Base-by-base conservation (phyloP, 495 filamentous ascomycete species). In the Lindgomyces ingoldianus region DNA sequence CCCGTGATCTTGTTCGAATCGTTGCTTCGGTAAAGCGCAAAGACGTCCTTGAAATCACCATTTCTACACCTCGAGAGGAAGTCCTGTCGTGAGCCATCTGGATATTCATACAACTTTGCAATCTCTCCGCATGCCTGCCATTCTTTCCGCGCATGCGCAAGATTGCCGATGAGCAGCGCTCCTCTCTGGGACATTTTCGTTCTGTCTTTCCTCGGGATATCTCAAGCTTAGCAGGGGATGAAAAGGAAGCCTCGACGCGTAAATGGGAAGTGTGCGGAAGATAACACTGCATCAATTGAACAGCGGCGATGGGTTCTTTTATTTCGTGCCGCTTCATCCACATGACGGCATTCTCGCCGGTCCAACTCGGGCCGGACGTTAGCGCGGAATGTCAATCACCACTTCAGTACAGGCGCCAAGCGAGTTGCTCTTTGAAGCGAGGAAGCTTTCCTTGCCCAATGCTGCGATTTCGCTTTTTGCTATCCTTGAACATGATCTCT, bases 11-110 rank as follows among this genome's bases (percentile, higher is more conserved):
- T 64, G 21, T 71, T 75, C 26, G 67, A 71, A 16, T 75, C 73
- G 48, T 76, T 76, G 44, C 70, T 73, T 24, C 74, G 73, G 52
- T 76, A 76, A 10, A 76, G 67, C 18, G 63, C 73, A n/a, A 62
- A 60, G 3, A 76, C 65, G 46, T 68, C 69, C 22, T 73, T 62
- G 50, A 64, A 76, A 4, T 68, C 73, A 36, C 72, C 73, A 19
- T 65, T 65, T 4, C 44, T 50, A 59, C 72, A 73, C 41, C 72
- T 74, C 14, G 65, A 57, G 10, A 76, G 47, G 55, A 76, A 76
- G 36, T 73, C 70, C 18, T 69, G 64, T 21, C 74, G 52, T 1
- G 68, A 70, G 42, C 74, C 74, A 18, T 42, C 53, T 12, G 65
- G 62, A 47, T 74, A 75, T 52, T 74, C 70, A 68, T 74, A 48